Evolutionary conservation across 805 yeast genomes (phyloP), one percentile per base, ranked within the genome.

Genomic region (Grigorovia jiainica): DNA sequence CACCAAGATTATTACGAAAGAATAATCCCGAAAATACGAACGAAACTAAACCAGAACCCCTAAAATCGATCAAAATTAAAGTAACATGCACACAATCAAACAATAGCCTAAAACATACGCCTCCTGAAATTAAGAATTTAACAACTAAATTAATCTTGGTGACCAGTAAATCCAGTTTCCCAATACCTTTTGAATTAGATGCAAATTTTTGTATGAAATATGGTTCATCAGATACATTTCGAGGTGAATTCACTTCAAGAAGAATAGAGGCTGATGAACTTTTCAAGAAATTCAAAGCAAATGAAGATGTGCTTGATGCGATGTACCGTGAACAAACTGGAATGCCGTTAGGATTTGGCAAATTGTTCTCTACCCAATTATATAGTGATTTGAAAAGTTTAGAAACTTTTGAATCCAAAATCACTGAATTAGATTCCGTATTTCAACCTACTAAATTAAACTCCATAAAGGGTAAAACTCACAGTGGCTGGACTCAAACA

Each of bases 101-200:
- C 33, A 53, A 53, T 37, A 38, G 54, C 31, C 39, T 45, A 13
- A 40, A 46, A 3, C 52, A 44, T 23, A 31, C 32, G 11, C 60
- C 61, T n/a, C 65, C 66, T 7, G 53, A 52, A 18, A 43, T 63
- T 24, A 49, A 48, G 15, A 32, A 50, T 4, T 47, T 63, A 2
- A 32, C 49, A 1, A 51, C 62, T 3, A 57, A 54, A 25, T 46
- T 66, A 23, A 23, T 64, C 3, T 56, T 54, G 10, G 45, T 63
- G 11, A 64, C 66, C 13, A 52, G 54, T 4, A 57, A 43, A 38
- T 63, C 69, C 0, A 51, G 47, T 3, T 43, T 52, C 16, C 55
- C 66, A 2, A 63, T 68, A 21, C 73, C 74, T 10, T 50, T 69
- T 8, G 58, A 58, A 37, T 41, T 69, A 9, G 62, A 65, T 15